Base-by-base conservation (phyloP, 768 basidiomycete species). In the Sporobolomyces pararoseus region DNA sequence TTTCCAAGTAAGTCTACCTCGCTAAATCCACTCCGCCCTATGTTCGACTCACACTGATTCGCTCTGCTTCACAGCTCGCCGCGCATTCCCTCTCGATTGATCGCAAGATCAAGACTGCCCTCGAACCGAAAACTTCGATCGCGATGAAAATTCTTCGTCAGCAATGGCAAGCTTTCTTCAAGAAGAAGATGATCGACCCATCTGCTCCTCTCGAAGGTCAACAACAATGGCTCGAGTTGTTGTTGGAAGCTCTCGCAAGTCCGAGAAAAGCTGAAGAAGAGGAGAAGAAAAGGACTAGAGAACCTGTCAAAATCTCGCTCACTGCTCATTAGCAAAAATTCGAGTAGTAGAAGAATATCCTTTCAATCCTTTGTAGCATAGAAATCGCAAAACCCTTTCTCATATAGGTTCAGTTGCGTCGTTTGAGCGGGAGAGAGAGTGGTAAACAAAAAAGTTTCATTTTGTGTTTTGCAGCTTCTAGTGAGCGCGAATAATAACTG, bases 91-190 rank as follows among this genome's bases (percentile, higher is more conserved):
- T 86, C 14, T 83, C 85, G 59, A 83, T 97, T 66, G 95, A 98
- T 79, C 87, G 90, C 63, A 96, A 91, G 81, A 83, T 93, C 80
- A 86, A 84, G 74, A 90, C 88, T 78, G 84, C 83, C 44, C 78
- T 89, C 19, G 74, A 85, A 1, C 86, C 90, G 1, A 91, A 88
- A 80, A 81, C 87, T 0, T 86, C 85, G 65, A 77, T 92, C 53
- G 92, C 92, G 6, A 82, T 97, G 75, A 93, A 94, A 78, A 78
- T 85, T 65, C 82, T 98, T 39, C 87, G 93, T 29, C 82, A 81
- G 4, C 67, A 71, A 44, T 75, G 70, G 55, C 63, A 71, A 23
- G 47, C 46, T 16, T 51, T 69, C 42, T 73, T 75, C 63, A 58
- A 64, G 47, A 46, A 39, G 32, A 72, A 71, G 70, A 75, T 75